These are phyloP conservation scores for Chalciporus piperatus DNA, from an alignment of 768 basidiomycete genomes.

Conservation along the genomic window DNA sequence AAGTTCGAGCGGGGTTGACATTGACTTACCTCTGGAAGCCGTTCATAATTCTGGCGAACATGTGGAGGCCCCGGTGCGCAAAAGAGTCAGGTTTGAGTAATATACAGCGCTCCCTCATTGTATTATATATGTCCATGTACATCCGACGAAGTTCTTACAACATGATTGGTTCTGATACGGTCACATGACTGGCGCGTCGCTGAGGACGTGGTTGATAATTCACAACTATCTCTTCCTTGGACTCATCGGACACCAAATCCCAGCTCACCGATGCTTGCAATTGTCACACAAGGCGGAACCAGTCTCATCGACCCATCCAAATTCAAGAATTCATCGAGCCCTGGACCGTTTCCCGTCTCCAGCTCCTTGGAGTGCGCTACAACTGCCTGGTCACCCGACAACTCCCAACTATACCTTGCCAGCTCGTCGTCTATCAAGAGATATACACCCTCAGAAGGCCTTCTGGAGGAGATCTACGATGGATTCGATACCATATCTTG, in stretches of 20 bases:
- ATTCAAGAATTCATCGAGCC: slow-evolving; percentile 45
- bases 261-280: slow-evolving; percentile 47
- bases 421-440: slow-evolving; percentile 45
- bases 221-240: neutral
- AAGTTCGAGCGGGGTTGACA: slow-evolving; percentile 3
- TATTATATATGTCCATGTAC: neutral
- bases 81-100: slow-evolving; percentile 23
- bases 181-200: slow-evolving; percentile 27
- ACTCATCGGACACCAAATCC: neutral
- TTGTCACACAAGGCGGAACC: slow-evolving; percentile 48
- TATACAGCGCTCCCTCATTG: neutral
- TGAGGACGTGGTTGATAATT: slow-evolving; percentile 13
- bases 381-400: slow-evolving; percentile 56
- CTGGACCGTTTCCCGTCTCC: slow-evolving; percentile 35
- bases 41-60: neutral
- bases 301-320: slow-evolving; percentile 44
- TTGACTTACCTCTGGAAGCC: slow-evolving; percentile 5
- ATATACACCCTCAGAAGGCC: slow-evolving; percentile 49
- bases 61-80: neutral
- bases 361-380: slow-evolving; percentile 24
- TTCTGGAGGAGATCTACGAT: slow-evolving; percentile 43
- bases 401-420: slow-evolving; percentile 52
- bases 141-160: no score
- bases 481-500: slow-evolving; percentile 27
- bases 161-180: neutral